These are phyloP conservation scores for Camellia japonica DNA, from an alignment of 148 eudicot species.

Conservation along the genomic window DNA sequence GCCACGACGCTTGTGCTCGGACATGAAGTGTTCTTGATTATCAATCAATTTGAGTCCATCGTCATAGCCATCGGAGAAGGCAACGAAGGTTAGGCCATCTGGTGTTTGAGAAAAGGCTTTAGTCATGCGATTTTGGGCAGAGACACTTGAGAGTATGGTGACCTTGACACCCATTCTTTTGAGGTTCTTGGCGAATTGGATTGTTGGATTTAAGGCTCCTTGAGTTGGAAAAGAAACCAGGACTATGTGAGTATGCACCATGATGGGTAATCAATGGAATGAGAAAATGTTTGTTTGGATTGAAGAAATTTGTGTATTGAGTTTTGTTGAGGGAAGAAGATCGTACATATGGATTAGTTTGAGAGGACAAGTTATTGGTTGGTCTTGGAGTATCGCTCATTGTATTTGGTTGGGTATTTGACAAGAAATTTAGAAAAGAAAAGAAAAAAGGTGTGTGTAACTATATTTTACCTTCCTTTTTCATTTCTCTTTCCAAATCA, in stretches of 20 bases:
- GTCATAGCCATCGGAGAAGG: constrained; percentile 40
- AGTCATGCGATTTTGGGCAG: constrained; percentile 16
- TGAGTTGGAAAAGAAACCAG: constrained; percentile 27
- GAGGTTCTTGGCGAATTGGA: constrained; percentile 45
- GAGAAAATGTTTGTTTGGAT: too few species aligned
- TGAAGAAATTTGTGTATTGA: too few species aligned
- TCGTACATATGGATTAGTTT: too few species aligned
- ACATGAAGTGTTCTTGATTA: constrained; percentile 11
- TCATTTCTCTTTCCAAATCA: too few species aligned
- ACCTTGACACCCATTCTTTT: constrained; percentile 22
- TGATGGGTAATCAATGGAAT: too few species aligned
- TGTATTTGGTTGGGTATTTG: too few species aligned
- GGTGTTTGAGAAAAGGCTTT: constrained; percentile 8
- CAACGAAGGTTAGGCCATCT: constrained; percentile 20
- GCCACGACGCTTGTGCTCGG: constrained; percentile 14
- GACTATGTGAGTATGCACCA: constrained; percentile 6
- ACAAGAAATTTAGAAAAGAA: too few species aligned
- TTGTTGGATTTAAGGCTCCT: constrained; percentile 50
- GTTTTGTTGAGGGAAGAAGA: too few species aligned
- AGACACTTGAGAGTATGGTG: constrained; percentile 34
- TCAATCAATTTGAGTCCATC: constrained; percentile 17
- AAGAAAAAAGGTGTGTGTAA: too few species aligned
- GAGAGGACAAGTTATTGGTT: too few species aligned
- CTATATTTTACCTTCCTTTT: too few species aligned
- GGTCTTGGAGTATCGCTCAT: too few species aligned